Base-by-base conservation (phyloP, 208 protist genomes). In the Leishmania turanica region DNA sequence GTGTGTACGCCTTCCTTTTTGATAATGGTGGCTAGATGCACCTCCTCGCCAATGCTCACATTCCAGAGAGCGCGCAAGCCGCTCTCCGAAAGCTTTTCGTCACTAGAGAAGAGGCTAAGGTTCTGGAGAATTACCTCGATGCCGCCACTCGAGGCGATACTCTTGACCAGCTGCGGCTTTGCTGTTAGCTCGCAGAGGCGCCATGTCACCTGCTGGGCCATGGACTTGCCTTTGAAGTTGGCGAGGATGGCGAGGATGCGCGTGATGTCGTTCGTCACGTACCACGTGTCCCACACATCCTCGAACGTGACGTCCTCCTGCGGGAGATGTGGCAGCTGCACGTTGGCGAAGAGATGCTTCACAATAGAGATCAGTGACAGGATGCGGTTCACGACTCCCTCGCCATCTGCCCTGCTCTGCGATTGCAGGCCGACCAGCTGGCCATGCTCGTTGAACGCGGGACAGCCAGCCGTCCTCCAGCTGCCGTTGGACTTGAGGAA, bases 221-320 rank as follows among this genome's bases (percentile, higher is more conserved):
- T 94, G 5, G 89, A 77, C 45, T 84, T 84, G 45, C 82, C 79
- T 69, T 84, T 91, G 83, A 98, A 98, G 87, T 97, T 98, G 69
- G 79, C 85, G 51, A 96, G 77, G 7, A 98, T 97, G 0, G 88
- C 87, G 27, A 95, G 70, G 79, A 96, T 89, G 34, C 95, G 90
- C 2, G 93, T 83, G 60, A 95, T 85, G 84, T 98, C 92, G 78
- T 91, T 90, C 15, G 91, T 80, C 3, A 93, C 65, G 80, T 93
- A 96, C 95, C 96, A 98, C 47, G 95, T 97, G 74, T 87, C 88
- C 96, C 96, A 98, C 37, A 97, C 84, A n/a, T 96, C 92, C 31
- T 94, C 84, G 76, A 95, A 95, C 3, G 85, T 87, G 37, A 87
- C 49, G 53, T 65, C 68, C 2, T 90, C 62, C 66, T 96, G 84